Conservation (phyloP, 306 rosid genomes). For the Notholithocarpus densiflorus region DNA sequence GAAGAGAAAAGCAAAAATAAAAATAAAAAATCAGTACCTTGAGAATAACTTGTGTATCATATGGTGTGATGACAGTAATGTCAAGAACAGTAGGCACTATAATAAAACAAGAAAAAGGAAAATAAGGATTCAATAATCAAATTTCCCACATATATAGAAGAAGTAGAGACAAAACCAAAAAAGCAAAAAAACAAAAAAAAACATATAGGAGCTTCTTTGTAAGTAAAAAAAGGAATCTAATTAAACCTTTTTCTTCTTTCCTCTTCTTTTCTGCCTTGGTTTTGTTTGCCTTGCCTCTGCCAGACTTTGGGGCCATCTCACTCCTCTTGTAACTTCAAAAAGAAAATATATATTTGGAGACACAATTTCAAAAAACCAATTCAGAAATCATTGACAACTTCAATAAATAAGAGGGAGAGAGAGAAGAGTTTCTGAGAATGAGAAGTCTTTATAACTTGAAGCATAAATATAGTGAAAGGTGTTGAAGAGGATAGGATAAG, state of each 20-base stretch:
- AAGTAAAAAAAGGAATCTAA: slow-evolving; percentile 3
- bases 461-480: slow-evolving; percentile 19
- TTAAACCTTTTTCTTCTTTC: slow-evolving; percentile 86
- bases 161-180: background rate
- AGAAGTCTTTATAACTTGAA: background rate
- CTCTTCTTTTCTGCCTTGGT: slow-evolving; percentile 87
- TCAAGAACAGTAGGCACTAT: slow-evolving; percentile 79
- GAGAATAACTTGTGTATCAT: slow-evolving; percentile 60
- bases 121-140: background rate
- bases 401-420: background rate
- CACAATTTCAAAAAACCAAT: slow-evolving; percentile 14
- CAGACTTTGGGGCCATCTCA: slow-evolving; percentile 86
- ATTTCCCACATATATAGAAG: background rate
- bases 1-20: background rate
- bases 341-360: background rate
- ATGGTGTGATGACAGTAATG: slow-evolving; percentile 64
- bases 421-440: background rate
- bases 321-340: background rate
- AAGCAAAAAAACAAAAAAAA: no score
- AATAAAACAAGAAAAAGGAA: background rate
- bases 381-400: background rate
- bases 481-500: slow-evolving; percentile 76
- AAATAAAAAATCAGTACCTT: slow-evolving; percentile 44
- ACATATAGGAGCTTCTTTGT: background rate
- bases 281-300: slow-evolving; percentile 68